Base-by-base conservation (phyloP, 352 stramenopile genomes). In the Elongisporangium anandrum region DNA sequence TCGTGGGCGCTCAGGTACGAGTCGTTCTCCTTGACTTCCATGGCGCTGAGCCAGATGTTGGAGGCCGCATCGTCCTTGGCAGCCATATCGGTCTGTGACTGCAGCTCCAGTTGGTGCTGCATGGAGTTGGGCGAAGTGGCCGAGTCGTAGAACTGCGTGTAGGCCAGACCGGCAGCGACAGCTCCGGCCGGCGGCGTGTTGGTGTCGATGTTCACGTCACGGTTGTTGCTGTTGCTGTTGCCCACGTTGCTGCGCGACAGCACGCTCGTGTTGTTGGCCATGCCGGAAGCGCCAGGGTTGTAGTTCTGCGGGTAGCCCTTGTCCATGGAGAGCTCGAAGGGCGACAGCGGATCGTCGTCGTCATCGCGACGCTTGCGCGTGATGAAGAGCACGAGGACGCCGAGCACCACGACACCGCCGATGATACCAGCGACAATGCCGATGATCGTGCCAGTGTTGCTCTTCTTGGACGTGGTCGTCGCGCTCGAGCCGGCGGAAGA, bases 311-410 rank as follows among this genome's bases (percentile, higher is more conserved):
- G 62, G 70, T 87, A 90, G 38, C 77, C 77, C 77, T 92, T 92
- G 72, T 92, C 83, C 81, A 92, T 90, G 34, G 83, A 92, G 34
- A 92, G 72, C 68, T 92, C 81, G 54, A 92, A 92, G 2, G 83
- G 83, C 65, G 83, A 92, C 54, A 92, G 61, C 58, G 83, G 83
- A 54, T 92, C 83, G 57, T 92, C 83, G 29, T 92, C 79, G 6
- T 66, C 56, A 16, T 90, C 78, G 38, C 75, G 75, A 39, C 72
- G 72, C 54, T 70, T 72, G 63, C 79, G 83, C 17, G 86, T 78
- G 23, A 78, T 29, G 23, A 72, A 75, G 66, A 89, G 83, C 48
- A 81, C 71, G 39, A 90, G 64, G 49, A 81, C 66, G 19, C 75
- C 75, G 20, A 90, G 62, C 20, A 92, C 66, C 22, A 72, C 77